Evolutionary conservation across 2,329 filamentous ascomycete genomes (phyloP), one percentile per base, ranked within the genome.

Genomic region (Fusarium mundagurra): DNA sequence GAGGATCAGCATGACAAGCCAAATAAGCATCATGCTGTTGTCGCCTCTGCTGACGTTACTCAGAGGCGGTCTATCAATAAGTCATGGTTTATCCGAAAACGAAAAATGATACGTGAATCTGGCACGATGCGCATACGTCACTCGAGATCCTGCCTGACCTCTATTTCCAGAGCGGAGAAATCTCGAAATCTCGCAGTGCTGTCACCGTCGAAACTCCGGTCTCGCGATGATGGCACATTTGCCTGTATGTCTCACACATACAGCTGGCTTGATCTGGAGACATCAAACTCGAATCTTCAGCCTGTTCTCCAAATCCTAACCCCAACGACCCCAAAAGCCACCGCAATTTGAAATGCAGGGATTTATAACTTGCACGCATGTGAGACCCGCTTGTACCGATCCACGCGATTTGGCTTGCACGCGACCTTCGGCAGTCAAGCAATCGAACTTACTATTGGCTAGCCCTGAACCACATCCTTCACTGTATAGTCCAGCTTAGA

Each of bases 391-490:
- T 70, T 59, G 66, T 66, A 72, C 66, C 76, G 76, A 78, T 78
- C 63, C 66, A 76, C 62, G 61, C 76, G 76, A 78, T 78, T 78
- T 78, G 67, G 73, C 62, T 75, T 58, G 73, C 76, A 78, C 76
- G 72, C 76, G 76, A 77, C 76, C 76, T 71, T 76, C 74, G 76
- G 76, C 75, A 78, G 55, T 78, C 65, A 64, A 69, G 45, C 41
- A 60, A 44, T 71, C 38, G 53, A 64, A 39, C n/a, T 55, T 47
- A 48, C 61, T 41, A 67, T 66, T 65, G 59, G 60, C 62, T 62
- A 59, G 61, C 54, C 24, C 38, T 61, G 57, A 48, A 20, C n/a
- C 44, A 51, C 38, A 65, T 31, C 43, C 57, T 45, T 65, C 60
- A 47, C 45, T 60, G 55, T 39, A 43, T 34, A 27, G 47, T 57